Evolutionary conservation across 1,284 basidiomycete genomes (phyloP), one percentile per base, ranked within the genome.

Genomic region (Coniferiporia weirii): DNA sequence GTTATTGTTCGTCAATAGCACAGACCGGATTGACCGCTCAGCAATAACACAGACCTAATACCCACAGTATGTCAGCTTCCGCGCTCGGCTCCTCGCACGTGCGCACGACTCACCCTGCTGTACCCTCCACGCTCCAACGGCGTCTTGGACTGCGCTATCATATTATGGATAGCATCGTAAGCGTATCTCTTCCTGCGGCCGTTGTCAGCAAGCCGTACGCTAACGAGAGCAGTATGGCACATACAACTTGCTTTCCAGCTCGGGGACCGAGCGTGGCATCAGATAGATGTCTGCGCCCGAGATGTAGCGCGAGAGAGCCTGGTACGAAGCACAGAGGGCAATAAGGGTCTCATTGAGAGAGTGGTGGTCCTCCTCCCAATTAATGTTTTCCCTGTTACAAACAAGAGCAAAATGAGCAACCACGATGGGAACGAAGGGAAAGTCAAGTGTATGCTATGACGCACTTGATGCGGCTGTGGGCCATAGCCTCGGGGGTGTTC

Each of bases 131-230:
- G 75, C 63, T 84, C 78, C 9, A 91, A 73, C 20, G 82, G 73
- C 32, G 79, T 79, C 47, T 86, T 82, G 63, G 85, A 84, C 60
- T 78, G 78, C 7, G 89, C 76, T 66, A 91, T 89, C 4, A 81
- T 81, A 68, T 91, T 91, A 70, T 91, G 89, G 60, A 91, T 88
- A 8, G 83, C 81, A 64, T 91, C 89, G 66, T 87, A 83, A 0
- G 85, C 80, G 67, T 91, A 91, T 66, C 89, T 77, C 61, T 81
- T 77, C 63, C 87, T 89, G 68, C 46, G 38, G 56, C 36, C 32
- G 10, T 7, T 40, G 43, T 58, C 51, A 47, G 13, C 32, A 22
- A 43, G 36, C 51, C 55, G 52, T 59, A 56, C 56, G 59, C n/a
- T 46, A 19, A 45, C 19, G 43, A 12, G 13, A 54, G 55, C 46